Evolutionary conservation across 1,284 basidiomycete genomes (phyloP).

Genomic region (Irpex sp.): DNA sequence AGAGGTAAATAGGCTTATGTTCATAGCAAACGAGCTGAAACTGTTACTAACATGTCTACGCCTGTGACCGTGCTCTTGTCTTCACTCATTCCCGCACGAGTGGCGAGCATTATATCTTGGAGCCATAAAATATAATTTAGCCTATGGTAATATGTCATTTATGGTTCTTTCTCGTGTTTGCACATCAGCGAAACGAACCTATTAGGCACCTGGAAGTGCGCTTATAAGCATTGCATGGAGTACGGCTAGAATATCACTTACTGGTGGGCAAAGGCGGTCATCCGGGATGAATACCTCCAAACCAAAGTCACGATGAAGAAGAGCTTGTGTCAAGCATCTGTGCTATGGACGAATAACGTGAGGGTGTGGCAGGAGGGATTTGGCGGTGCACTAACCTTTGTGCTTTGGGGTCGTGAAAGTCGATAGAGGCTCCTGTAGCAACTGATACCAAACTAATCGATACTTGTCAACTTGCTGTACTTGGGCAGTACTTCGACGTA

Average conservation of each 20-base stretch:
- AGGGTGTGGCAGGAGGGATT: background rate
- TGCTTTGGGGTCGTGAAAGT: slow-evolving; percentile 69
- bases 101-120: slow-evolving; percentile 49
- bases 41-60: slow-evolving; percentile 48
- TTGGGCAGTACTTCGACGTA: slow-evolving; percentile 1
- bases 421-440: slow-evolving; percentile 44
- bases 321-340: slow-evolving; percentile 73
- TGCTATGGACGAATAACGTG: background rate
- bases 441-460: slow-evolving; percentile 30
- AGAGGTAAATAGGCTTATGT: background rate
- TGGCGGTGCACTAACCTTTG: slow-evolving; percentile 48
- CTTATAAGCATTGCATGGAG: background rate
- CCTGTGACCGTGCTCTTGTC: slow-evolving; percentile 27
- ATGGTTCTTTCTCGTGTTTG: background rate
- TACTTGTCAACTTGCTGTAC: background rate
- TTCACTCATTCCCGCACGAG: slow-evolving; percentile 4
- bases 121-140: slow-evolving; percentile 78
- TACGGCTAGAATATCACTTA: slow-evolving; percentile 32
- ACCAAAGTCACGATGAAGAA: slow-evolving; percentile 73
- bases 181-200: slow-evolving; percentile 35
- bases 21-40: background rate
- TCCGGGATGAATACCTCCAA: slow-evolving; percentile 60
- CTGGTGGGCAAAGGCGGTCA: slow-evolving; percentile 83
- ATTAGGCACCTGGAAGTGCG: slow-evolving; percentile 56
- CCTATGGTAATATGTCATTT: slow-evolving; percentile 32